phyloP scores from a whole-genome alignment of 768 basidiomycete species.

The Leccinum broughii region DNA sequence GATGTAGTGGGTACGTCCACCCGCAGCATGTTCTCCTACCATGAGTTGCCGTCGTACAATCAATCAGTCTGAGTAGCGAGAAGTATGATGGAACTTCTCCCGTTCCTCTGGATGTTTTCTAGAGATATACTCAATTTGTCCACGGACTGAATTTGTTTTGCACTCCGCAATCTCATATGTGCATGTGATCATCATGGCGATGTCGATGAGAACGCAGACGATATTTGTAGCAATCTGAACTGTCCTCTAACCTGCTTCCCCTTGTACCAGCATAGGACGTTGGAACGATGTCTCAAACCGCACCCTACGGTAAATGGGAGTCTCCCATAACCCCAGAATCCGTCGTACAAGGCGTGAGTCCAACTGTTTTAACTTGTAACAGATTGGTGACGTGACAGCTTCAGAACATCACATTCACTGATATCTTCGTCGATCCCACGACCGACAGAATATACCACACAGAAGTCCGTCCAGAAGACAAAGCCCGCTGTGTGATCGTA shows the following conservation, averaged over 20 bases:
- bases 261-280: background rate
- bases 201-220: background rate
- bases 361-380: conserved; percentile 7
- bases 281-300: conserved; percentile 25
- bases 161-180: background rate
- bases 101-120: too few relatives aligned
- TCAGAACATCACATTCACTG: conserved; percentile 36
- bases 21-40: background rate
- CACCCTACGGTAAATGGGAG: conserved; percentile 64
- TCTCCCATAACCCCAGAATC: conserved; percentile 56
- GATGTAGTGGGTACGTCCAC: background rate
- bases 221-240: background rate
- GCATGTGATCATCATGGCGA: background rate
- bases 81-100: too few relatives aligned
- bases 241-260: background rate
- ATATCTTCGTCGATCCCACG: conserved; percentile 54
- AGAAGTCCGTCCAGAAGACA: conserved; percentile 58
- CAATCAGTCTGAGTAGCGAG: too few relatives aligned
- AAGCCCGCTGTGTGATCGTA: conserved; percentile 30
- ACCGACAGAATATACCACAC: conserved; percentile 50
- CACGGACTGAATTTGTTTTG: background rate
- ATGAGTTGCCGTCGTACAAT: background rate
- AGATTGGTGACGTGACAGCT: conserved; percentile 3
- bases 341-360: conserved; percentile 46
- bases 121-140: background rate